phyloP scores from a whole-genome alignment of 305 asterid genomes.

The Plantago coronopus region DNA sequence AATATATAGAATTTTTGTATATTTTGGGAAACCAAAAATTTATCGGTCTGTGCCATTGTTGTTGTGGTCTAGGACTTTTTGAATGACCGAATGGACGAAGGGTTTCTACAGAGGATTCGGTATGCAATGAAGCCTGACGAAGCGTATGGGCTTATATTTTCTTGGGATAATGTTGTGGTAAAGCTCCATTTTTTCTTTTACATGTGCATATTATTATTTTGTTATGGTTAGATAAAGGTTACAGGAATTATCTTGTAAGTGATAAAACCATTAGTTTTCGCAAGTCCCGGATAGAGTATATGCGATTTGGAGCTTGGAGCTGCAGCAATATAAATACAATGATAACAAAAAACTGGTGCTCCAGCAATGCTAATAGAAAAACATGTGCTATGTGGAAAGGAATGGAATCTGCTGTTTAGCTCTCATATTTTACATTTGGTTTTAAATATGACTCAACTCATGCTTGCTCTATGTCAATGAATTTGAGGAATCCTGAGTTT shows the following conservation, averaged over 20 bases:
- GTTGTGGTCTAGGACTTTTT: conserved; percentile 58
- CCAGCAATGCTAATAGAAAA: too few relatives aligned
- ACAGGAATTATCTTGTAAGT: too few relatives aligned
- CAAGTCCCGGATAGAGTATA: too few relatives aligned
- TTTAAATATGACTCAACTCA: conserved; percentile 3
- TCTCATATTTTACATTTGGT: too few relatives aligned
- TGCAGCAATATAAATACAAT: too few relatives aligned
- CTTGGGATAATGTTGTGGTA: conserved; percentile 99
- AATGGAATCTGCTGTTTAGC: too few relatives aligned
- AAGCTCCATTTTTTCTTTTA: conserved; percentile 13
- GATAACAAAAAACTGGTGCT: too few relatives aligned
- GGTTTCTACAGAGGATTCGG: conserved; percentile 84
- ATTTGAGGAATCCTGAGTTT: background rate
- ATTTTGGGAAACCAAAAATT: background rate
- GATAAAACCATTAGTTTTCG: too few relatives aligned
- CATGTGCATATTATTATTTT: background rate
- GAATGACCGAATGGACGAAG: conserved; percentile 88
- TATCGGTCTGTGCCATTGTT: background rate
- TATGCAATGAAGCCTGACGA: conserved; percentile 99
- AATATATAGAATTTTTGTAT: background rate
- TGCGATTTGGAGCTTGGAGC: too few relatives aligned
- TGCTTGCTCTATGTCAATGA: background rate
- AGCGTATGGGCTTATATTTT: conserved; percentile 93
- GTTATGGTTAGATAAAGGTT: background rate
- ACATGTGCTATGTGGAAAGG: too few relatives aligned